Conservation (phyloP, 192 early-diverging fungal species). For the Rhizophagus sp. region DNA sequence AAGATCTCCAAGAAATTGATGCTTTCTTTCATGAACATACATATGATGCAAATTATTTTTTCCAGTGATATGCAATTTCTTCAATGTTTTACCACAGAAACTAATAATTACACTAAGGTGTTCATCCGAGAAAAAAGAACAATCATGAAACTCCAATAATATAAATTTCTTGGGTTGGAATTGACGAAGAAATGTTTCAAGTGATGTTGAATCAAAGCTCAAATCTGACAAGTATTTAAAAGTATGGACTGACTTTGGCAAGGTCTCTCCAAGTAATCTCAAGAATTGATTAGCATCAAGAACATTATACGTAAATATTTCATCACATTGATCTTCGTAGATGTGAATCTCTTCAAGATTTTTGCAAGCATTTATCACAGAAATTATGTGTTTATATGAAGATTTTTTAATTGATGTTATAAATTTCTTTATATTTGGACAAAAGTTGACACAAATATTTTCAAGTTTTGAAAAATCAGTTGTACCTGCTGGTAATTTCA, state of each 20-base stretch:
- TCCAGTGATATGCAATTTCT: background rate
- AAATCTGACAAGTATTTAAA: background rate
- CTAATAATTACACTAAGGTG: background rate
- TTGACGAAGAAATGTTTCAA: background rate
- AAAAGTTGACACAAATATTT: background rate
- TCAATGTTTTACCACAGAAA: background rate
- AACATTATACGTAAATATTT: background rate
- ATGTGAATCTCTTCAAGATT: background rate
- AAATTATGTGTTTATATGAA: background rate
- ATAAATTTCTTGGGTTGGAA: background rate
- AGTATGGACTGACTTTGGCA: background rate
- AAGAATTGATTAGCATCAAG: background rate
- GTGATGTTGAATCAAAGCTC: background rate
- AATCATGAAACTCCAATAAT: background rate
- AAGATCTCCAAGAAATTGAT: background rate
- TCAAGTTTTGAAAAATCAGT: background rate
- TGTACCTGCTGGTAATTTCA: background rate
- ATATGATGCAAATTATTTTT: background rate
- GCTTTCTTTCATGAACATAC: background rate
- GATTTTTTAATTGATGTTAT: background rate
- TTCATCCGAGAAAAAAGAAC: background rate
- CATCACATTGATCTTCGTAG: background rate
- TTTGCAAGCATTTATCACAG: background rate
- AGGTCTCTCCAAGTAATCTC: background rate
- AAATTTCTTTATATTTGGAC: background rate